Conservation (phyloP, 2,329 filamentous ascomycete genomes). For the Phyllosticta citriasiana region DNA sequence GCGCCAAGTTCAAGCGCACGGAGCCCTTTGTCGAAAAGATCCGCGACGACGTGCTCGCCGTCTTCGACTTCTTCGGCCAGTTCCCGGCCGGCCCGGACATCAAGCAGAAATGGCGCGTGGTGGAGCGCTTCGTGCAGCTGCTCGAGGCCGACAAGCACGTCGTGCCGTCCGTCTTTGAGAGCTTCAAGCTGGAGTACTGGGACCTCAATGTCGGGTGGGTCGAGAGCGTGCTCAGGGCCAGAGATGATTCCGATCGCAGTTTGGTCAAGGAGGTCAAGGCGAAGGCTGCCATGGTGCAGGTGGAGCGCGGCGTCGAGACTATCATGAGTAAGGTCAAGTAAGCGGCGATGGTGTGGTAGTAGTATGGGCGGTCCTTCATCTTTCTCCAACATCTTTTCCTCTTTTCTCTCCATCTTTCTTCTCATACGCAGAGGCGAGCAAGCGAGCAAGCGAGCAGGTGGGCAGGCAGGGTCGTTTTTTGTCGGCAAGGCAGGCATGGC, state of each 20-base stretch:
- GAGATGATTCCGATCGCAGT: constrained; percentile 88
- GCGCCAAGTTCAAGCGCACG: constrained; percentile 73
- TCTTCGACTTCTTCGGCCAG: constrained; percentile 77
- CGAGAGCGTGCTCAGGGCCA: constrained; percentile 72
- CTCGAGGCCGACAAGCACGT: constrained; percentile 64
- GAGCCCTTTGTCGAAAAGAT: constrained; percentile 91
- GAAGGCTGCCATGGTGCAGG: constrained; percentile 73
- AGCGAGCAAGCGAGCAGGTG: too few species aligned
- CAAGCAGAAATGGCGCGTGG: constrained; percentile 86
- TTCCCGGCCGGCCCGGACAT: constrained; percentile 62
- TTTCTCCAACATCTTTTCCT: neutral
- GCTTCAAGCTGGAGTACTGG: constrained; percentile 82
- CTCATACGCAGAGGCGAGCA: neutral
- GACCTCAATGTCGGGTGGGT: constrained; percentile 94
- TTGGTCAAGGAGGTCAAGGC: constrained; percentile 86
- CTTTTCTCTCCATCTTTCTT: neutral
- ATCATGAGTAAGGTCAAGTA: constrained; percentile 90
- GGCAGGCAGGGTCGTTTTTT: too few species aligned
- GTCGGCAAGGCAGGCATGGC: too few species aligned
- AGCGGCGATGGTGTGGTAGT: neutral
- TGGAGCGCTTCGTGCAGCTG: constrained; percentile 71
- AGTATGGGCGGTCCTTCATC: neutral
- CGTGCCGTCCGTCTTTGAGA: constrained; percentile 68
- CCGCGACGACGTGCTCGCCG: constrained; percentile 81
- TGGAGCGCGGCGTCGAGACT: constrained; percentile 74